Evolutionary conservation across 2,329 filamentous ascomycete genomes (phyloP), one percentile per base, ranked within the genome.

Genomic region (Paecilomyces niveus): DNA sequence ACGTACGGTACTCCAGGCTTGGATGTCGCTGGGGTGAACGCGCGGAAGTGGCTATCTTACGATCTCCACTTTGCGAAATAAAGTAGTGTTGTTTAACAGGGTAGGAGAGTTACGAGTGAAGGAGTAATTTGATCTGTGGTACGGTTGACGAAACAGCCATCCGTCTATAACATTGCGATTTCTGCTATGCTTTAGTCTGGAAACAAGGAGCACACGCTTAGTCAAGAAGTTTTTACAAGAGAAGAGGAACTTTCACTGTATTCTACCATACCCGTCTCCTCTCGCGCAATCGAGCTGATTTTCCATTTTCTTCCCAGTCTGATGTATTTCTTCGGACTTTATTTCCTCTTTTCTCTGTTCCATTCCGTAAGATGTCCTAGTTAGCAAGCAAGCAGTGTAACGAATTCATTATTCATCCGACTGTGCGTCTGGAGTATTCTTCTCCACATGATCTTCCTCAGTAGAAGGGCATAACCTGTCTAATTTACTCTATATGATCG

Each of bases 61-160:
- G 94, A 99, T 74, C 82, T 99, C 72, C 94, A 99, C 79, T 99
- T 99, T 80, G 94, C 94, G 60, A 99, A 99, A 85, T 99, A 89
- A 79, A 61, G 31, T 49, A 24, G 35, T 18, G 10, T 53, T 39
- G 51, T 21, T 60, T 71, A 65, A 18, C 6, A 2, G 39, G 39
- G 39, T 45, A 45, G n/a, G n/a, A 32, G 50, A n/a, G 15, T 50
- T 35, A 45, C 39, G 39, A 18, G 15, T 9, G n/a, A 45, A 45
- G 39, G n/a, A 18, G 15, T 9, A 18, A 1, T 9, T 39, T 45
- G 15, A n/a, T 45, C n/a, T 21, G 15, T 18, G 9, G 39, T 4
- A 21, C n/a, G 39, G 15, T 18, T 45, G 39, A 45, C n/a, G n/a
- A 45, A 45, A 18, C 39, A 21, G 39, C 39, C 15, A 21, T 45